Evolutionary conservation across 2,329 filamentous ascomycete species (phyloP).

Genomic region (Penicillium thymicola): DNA sequence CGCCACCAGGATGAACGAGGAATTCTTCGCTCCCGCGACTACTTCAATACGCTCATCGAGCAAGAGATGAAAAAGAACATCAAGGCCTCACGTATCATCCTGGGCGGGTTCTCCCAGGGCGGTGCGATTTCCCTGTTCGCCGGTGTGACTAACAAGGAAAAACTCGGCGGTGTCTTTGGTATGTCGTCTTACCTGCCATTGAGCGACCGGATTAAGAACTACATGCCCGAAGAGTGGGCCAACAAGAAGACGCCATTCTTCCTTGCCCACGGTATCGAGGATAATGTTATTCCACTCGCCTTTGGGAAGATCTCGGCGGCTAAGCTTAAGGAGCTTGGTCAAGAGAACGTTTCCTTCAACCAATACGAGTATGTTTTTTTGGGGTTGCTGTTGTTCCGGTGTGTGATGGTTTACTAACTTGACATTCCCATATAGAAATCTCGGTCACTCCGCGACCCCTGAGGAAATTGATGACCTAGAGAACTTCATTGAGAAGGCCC

Average conservation of each 20-base stretch:
- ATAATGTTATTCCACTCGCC: slow-evolving; percentile 67
- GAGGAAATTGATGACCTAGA: slow-evolving; percentile 82
- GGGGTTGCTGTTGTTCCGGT: not conserved
- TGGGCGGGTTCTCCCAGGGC: slow-evolving; percentile 68
- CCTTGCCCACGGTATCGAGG: slow-evolving; percentile 80
- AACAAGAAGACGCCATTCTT: slow-evolving; percentile 80
- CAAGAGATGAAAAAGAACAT: slow-evolving; percentile 78
- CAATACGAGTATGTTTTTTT: slow-evolving; percentile 63
- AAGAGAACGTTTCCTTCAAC: slow-evolving; percentile 67
- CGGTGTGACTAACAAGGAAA: slow-evolving; percentile 68
- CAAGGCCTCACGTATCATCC: slow-evolving; percentile 73
- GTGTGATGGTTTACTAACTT: slow-evolving; percentile 9
- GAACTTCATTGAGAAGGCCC: slow-evolving; percentile 53
- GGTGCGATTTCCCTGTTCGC: slow-evolving; percentile 82
- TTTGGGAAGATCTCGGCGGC: slow-evolving; percentile 68
- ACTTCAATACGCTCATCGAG: slow-evolving; percentile 76
- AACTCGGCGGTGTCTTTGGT: slow-evolving; percentile 83
- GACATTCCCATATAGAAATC: slow-evolving; percentile 47
- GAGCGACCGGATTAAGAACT: slow-evolving; percentile 59
- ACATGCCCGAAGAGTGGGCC: slow-evolving; percentile 53
- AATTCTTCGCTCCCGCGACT: slow-evolving; percentile 68
- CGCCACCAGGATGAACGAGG: slow-evolving; percentile 58
- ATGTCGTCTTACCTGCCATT: slow-evolving; percentile 79
- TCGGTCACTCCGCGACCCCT: slow-evolving; percentile 72
- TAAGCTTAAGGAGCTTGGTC: slow-evolving; percentile 65